Percentiles rank a stretch among this genome's conserved stretches.
These are phyloP conservation scores for Letharia columbiana DNA, from an alignment of 495 filamentous ascomycete species.

Conservation along the genomic window DNA sequence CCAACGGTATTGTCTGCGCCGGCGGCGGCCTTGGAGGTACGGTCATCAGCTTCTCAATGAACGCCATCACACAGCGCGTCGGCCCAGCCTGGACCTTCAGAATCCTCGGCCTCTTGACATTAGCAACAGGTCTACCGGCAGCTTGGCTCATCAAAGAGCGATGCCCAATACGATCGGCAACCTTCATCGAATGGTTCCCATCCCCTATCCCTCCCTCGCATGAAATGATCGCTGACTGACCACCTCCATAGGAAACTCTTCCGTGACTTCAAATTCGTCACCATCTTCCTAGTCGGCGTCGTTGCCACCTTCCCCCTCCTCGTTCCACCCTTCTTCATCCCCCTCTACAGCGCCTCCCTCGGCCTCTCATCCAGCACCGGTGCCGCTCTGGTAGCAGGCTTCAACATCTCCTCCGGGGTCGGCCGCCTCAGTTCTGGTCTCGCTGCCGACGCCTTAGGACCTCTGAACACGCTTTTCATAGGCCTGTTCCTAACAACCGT, in stretches of 20 bases:
- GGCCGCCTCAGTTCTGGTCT: conserved; percentile 45
- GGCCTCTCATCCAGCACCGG: conserved; percentile 41
- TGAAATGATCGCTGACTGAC: neutral
- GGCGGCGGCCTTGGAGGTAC: conserved; percentile 47
- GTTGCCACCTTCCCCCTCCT: conserved; percentile 55
- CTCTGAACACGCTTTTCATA: conserved; percentile 43
- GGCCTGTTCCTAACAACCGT: conserved; percentile 41
- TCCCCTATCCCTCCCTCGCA: neutral
- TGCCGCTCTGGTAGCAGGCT: conserved; percentile 47
- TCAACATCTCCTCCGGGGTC: conserved; percentile 46
- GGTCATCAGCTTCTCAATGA: conserved; percentile 40
- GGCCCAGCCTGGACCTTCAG: conserved; percentile 49
- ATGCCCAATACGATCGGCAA: conserved; percentile 33
- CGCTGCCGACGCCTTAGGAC: conserved; percentile 42
- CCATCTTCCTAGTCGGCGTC: conserved; percentile 45
- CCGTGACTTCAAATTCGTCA: conserved; percentile 37
- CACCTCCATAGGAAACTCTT: neutral
- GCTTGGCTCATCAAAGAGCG: conserved; percentile 51
- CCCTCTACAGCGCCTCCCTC: conserved; percentile 40
- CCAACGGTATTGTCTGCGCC: conserved; percentile 48
- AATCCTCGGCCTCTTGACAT: conserved; percentile 40
- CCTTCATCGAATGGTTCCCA: conserved; percentile 44
- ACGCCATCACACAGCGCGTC: conserved; percentile 38
- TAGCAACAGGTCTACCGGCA: conserved; percentile 45
- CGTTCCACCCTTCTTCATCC: conserved; percentile 53